A percentile compares a stretch with the other conserved stretches of the same genome.
Evolutionary conservation across 1,284 basidiomycete genomes (phyloP).

Genomic region (Ganoderma meredithae): DNA sequence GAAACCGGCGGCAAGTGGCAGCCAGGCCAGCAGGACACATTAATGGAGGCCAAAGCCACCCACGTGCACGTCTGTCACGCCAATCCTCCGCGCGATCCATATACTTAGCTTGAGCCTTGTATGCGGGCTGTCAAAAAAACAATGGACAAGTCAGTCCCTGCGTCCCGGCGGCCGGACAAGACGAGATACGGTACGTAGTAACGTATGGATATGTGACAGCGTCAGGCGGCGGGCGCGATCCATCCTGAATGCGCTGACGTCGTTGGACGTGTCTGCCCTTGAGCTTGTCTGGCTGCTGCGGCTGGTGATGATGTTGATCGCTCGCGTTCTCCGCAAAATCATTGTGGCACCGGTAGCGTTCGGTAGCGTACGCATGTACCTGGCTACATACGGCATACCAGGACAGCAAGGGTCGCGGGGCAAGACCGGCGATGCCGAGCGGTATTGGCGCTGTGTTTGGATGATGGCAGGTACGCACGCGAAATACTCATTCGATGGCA

Average conservation of each 20-base stretch:
- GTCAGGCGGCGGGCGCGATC: not conserved
- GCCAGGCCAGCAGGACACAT: not conserved
- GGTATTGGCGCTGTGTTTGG: not conserved
- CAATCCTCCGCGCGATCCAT: slow-evolving; percentile 7
- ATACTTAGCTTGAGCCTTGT: too few species aligned
- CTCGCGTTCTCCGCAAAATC: not conserved
- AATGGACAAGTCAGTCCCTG: not conserved
- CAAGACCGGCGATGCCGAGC: slow-evolving; percentile 5
- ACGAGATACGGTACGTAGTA: not conserved
- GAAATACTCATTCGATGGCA: not conserved
- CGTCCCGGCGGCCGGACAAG: not conserved
- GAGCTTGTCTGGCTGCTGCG: not conserved
- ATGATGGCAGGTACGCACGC: too few species aligned
- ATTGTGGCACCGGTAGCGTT: too few species aligned
- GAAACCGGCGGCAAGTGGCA: not conserved
- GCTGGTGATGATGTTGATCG: not conserved
- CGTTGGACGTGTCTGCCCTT: not conserved
- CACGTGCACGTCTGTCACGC: not conserved
- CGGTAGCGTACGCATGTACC: not conserved
- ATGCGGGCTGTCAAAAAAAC: not conserved
- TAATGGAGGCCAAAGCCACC: not conserved
- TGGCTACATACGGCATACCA: not conserved
- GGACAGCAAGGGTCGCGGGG: not conserved
- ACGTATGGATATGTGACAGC: not conserved
- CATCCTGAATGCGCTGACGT: not conserved